These are phyloP conservation scores for Phytophthora kernoviae DNA, from an alignment of 352 stramenopile genomes.

Conservation along the genomic window DNA sequence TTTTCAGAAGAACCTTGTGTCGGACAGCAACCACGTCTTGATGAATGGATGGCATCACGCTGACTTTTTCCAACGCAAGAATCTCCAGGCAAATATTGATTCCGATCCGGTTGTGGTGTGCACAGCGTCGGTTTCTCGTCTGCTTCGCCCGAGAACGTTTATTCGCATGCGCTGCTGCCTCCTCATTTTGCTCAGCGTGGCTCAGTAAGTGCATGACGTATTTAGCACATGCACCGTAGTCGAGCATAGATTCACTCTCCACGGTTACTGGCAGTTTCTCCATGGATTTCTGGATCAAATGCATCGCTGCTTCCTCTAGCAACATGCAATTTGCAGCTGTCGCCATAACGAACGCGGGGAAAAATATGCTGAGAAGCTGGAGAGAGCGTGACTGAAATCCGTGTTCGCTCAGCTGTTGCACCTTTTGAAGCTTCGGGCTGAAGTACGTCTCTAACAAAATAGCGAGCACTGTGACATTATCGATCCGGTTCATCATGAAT, in stretches of 20 bases:
- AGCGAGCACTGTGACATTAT: constrained; percentile 62
- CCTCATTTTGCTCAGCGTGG: constrained; percentile 46
- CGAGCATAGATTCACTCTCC: constrained; percentile 46
- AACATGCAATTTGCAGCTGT: constrained; percentile 60
- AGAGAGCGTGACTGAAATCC: constrained; percentile 68
- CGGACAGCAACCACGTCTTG: constrained; percentile 40
- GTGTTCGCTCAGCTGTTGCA: constrained; percentile 58
- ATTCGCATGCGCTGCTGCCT: constrained; percentile 17
- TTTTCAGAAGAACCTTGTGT: constrained; percentile 64
- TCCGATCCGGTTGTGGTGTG: constrained; percentile 75
- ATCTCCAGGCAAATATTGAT: constrained; percentile 77
- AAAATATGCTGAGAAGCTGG: constrained; percentile 80
- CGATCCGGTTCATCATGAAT: constrained; percentile 74
- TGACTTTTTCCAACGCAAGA: constrained; percentile 63
- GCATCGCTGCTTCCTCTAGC: constrained; percentile 66
- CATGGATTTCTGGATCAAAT: constrained; percentile 68
- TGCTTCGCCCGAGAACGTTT: constrained; percentile 20
- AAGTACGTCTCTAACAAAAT: constrained; percentile 80
- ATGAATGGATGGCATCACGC: constrained; percentile 24
- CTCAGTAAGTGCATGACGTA: constrained; percentile 68
- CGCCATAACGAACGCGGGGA: constrained; percentile 64
- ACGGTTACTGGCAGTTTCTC: constrained; percentile 50
- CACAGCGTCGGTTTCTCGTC: constrained; percentile 36
- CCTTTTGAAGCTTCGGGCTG: constrained; percentile 57
- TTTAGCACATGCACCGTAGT: constrained; percentile 56